These are phyloP conservation scores for Scheffersomyces lignosus DNA, from an alignment of 805 yeast species.

Conservation along the genomic window DNA sequence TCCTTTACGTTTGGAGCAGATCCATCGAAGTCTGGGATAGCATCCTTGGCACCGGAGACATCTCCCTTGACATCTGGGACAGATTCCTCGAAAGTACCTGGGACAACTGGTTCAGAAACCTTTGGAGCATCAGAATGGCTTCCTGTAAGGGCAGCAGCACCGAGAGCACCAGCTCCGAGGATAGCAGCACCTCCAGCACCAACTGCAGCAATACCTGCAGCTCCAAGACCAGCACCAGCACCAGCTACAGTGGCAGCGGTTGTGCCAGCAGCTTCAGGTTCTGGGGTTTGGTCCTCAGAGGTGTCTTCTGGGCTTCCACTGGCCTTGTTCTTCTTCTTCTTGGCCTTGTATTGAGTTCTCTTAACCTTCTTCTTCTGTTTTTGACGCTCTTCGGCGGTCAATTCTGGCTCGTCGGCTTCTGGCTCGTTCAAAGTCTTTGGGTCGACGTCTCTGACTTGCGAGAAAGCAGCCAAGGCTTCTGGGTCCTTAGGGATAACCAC, in stretches of 20 bases:
- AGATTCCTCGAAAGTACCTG: conserved; percentile 2
- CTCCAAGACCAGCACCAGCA: conserved; percentile 7
- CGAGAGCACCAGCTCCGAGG: background rate
- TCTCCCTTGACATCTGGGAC: conserved; percentile 4
- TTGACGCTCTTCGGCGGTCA: conserved; percentile 37
- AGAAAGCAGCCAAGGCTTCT: conserved; percentile 64
- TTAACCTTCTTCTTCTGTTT: conserved; percentile 45
- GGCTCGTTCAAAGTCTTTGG: conserved; percentile 48
- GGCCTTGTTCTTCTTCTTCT: conserved; percentile 35
- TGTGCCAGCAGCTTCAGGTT: conserved; percentile 6
- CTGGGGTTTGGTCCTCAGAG: background rate
- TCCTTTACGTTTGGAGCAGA: no score
- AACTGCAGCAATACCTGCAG: conserved; percentile 16
- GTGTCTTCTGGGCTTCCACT: background rate
- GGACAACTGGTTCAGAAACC: conserved; percentile 4
- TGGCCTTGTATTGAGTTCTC: conserved; percentile 43
- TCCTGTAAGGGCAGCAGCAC: background rate
- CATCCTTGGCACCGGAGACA: conserved; percentile 4
- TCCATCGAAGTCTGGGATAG: no score
- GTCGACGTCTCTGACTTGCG: conserved; percentile 51
- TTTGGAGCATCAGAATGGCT: conserved; percentile 1
- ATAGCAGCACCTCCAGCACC: conserved; percentile 13
- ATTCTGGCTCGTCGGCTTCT: conserved; percentile 32
- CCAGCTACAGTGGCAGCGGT: conserved; percentile 9
- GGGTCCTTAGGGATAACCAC: conserved; percentile 64